phyloP scores from a whole-genome alignment of 257 asterid genomes.

The Solanum clarkiae region DNA sequence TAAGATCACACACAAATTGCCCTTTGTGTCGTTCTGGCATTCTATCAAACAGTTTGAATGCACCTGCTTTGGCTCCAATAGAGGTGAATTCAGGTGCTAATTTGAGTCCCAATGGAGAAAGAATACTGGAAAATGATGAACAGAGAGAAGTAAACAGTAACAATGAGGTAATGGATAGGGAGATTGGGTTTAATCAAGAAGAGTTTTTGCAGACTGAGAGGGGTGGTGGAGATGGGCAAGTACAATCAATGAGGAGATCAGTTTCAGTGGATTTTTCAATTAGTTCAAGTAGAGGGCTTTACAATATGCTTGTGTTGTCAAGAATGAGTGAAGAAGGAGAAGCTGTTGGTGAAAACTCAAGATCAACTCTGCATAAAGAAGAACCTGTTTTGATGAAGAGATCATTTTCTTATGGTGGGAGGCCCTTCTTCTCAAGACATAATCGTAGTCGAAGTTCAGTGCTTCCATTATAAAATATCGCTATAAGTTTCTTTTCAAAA shows the following conservation, averaged over 20 bases:
- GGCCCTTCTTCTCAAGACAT: slow-evolving; percentile 12
- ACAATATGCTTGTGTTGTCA: not conserved
- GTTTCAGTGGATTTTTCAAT: slow-evolving; percentile 13
- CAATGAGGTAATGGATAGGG: not conserved
- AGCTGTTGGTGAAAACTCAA: not conserved
- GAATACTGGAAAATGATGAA: not conserved
- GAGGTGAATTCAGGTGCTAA: not conserved
- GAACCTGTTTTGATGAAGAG: slow-evolving; percentile 15
- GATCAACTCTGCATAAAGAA: not conserved
- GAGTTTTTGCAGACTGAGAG: not conserved
- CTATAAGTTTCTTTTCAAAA: not conserved
- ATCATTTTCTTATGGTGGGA: slow-evolving; percentile 11
- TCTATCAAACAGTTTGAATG: not conserved
- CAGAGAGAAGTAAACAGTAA: not conserved
- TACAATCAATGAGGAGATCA: slow-evolving; percentile 7
- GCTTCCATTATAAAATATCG: not conserved
- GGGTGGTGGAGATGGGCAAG: not conserved
- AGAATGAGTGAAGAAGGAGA: not conserved
- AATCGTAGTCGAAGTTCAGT: not conserved
- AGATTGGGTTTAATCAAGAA: not conserved
- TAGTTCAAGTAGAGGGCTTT: not conserved
- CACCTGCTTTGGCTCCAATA: not conserved
- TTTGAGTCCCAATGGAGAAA: not conserved
- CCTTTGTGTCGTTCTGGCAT: slow-evolving; percentile 27
- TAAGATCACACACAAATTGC: slow-evolving; percentile 25